Conservation (phyloP, 148 eudicot species). For the Bassia scoparia region DNA sequence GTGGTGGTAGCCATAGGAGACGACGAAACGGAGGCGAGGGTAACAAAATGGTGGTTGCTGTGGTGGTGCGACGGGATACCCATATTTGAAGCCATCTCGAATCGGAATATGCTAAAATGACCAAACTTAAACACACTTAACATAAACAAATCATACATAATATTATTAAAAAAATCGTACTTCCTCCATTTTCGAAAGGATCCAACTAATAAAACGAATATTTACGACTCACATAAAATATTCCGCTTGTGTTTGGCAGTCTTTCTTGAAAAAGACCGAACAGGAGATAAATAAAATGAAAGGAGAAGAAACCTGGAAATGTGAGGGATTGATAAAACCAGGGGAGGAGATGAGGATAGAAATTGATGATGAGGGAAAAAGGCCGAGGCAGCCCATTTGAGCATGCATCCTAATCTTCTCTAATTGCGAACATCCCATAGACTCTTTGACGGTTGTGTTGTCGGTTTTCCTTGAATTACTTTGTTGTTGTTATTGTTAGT, state of each 20-base stretch:
- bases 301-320: slow-evolving; percentile 16
- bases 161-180: too few species aligned
- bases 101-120: slow-evolving; percentile 7
- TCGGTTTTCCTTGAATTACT: too few species aligned
- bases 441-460: slow-evolving; percentile 79
- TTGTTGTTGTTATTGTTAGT: too few species aligned
- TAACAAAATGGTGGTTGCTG: neutral
- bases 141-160: neutral
- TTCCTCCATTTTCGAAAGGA: too few species aligned
- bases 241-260: too few species aligned
- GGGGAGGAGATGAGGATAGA: neutral
- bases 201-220: too few species aligned
- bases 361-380: slow-evolving; percentile 13
- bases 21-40: slow-evolving; percentile 7
- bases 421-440: slow-evolving; percentile 78
- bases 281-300: neutral
- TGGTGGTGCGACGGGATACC: slow-evolving; percentile 7
- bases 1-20: slow-evolving; percentile 23
- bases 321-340: neutral
- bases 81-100: too few species aligned
- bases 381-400: slow-evolving; percentile 44
- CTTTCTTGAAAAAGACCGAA: too few species aligned
- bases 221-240: too few species aligned
- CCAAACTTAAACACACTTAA: too few species aligned
- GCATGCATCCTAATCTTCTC: slow-evolving; percentile 65